These are phyloP conservation scores for Boechera divaricarpa DNA, from an alignment of 345 rosid species.

Conservation along the genomic window DNA sequence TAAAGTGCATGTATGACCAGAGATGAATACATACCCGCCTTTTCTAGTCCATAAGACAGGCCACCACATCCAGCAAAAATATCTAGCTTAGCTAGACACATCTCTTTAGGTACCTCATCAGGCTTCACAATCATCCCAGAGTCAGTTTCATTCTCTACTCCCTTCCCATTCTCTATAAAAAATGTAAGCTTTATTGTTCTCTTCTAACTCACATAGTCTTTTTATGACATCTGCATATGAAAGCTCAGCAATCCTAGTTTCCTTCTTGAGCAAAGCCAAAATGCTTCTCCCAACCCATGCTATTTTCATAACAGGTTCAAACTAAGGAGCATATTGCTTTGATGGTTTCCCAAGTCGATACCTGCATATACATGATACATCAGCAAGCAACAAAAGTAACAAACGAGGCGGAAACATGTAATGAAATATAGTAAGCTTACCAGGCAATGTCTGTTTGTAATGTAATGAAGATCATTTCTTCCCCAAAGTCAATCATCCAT, in stretches of 20 bases:
- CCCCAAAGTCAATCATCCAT: slow-evolving; percentile 86
- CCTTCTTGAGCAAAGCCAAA: slow-evolving; percentile 61
- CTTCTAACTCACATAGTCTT: slow-evolving; percentile 56
- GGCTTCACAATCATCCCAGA: slow-evolving; percentile 42
- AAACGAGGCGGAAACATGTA: background rate
- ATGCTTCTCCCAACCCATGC: slow-evolving; percentile 71
- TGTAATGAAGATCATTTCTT: slow-evolving; percentile 56
- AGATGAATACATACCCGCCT: slow-evolving; percentile 52
- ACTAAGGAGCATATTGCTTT: slow-evolving; percentile 80
- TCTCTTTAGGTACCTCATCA: slow-evolving; percentile 42
- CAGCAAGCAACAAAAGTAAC: slow-evolving; percentile 33
- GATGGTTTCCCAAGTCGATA: slow-evolving; percentile 90
- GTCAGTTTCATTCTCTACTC: slow-evolving; percentile 57
- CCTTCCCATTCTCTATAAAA: slow-evolving; percentile 78
- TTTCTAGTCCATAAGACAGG: slow-evolving; percentile 65
- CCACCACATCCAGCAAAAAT: slow-evolving; percentile 94
- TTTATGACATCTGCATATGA: slow-evolving; percentile 63
- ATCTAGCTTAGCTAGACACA: slow-evolving; percentile 62
- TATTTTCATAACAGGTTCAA: slow-evolving; percentile 66
- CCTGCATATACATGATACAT: slow-evolving; percentile 51
- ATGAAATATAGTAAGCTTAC: slow-evolving; percentile 48
- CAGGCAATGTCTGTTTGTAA: slow-evolving; percentile 82
- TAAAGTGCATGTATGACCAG: too few relatives aligned
- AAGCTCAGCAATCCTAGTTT: slow-evolving; percentile 62
- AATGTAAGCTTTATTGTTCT: slow-evolving; percentile 57